A percentile compares a stretch with the other conserved stretches of the same genome.
Evolutionary conservation across 805 yeast species (phyloP).

Genomic region (Nakazawaea populi): DNA sequence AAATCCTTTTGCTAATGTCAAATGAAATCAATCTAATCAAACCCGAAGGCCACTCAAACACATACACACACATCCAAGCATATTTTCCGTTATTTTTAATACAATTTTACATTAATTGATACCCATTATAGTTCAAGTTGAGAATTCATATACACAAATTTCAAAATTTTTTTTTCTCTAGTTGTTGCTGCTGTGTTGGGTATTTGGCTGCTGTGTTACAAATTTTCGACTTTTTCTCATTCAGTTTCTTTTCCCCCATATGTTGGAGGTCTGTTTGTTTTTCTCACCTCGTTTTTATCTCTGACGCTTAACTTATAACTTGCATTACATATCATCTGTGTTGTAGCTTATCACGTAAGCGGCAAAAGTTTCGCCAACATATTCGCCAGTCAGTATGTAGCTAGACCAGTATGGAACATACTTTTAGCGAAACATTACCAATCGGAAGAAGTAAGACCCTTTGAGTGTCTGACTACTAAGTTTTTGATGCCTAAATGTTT

Average conservation of each 20-base stretch:
- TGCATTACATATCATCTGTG: not conserved
- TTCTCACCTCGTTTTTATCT: not conserved
- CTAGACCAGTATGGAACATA: no score
- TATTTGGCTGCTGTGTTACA: not conserved
- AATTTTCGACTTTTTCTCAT: not conserved
- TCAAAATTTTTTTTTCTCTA: no score
- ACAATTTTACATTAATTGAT: not conserved
- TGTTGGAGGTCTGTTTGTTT: no score
- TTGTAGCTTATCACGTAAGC: no score
- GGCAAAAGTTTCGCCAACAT: no score
- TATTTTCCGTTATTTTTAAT: no score
- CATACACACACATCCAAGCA: not conserved
- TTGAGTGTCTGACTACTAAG: no score
- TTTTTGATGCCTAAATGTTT: no score
- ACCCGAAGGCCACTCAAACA: not conserved
- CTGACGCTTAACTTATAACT: not conserved
- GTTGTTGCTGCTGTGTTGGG: not conserved
- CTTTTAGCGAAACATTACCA: no score
- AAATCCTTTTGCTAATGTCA: slow-evolving; percentile 61
- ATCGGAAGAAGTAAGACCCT: no score
- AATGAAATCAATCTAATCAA: slow-evolving; percentile 1
- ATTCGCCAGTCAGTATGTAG: no score
- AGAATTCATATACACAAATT: no score
- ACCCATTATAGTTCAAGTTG: not conserved
- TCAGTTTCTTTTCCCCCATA: not conserved